Conservation (phyloP, 805 yeast genomes). For the Schizosaccharomyces cryophilus region DNA sequence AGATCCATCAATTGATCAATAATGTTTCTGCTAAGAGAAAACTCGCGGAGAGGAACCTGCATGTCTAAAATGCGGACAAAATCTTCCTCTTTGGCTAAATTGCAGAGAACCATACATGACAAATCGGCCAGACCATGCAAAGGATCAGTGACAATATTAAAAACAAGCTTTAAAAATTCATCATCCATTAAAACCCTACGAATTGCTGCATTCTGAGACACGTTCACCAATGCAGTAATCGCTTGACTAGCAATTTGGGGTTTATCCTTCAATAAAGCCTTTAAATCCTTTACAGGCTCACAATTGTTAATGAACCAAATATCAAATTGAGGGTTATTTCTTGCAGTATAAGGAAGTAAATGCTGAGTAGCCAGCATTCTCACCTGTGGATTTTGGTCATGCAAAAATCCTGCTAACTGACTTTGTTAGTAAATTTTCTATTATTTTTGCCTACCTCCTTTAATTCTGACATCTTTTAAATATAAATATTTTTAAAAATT, state of each 20-base stretch:
- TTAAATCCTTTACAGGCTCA: conserved; percentile 50
- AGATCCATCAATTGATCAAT: conserved; percentile 71
- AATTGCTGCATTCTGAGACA: conserved; percentile 45
- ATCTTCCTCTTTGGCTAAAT: conserved; percentile 54
- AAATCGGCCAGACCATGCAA: conserved; percentile 31
- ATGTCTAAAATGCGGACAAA: conserved; percentile 14
- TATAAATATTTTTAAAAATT: too few relatives aligned
- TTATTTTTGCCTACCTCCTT: background rate
- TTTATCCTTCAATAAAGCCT: conserved; percentile 25
- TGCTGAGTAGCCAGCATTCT: conserved; percentile 39
- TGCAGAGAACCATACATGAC: conserved; percentile 61
- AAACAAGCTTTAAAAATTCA: conserved; percentile 19
- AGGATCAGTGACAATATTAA: conserved; percentile 12
- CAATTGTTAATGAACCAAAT: conserved; percentile 48
- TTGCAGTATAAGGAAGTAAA: conserved; percentile 49
- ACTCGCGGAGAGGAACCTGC: conserved; percentile 1
- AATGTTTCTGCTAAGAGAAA: conserved; percentile 14
- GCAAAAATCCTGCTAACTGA: conserved; percentile 51
- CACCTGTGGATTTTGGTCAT: conserved; percentile 54
- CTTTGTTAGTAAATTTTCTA: background rate
- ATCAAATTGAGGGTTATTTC: conserved; percentile 34
- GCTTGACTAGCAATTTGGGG: conserved; percentile 9
- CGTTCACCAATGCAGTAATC: conserved; percentile 59
- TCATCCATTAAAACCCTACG: conserved; percentile 46
- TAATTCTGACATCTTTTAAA: background rate